A percentile compares a stretch with the other conserved stretches of the same genome.
Evolutionary conservation across 257 asterid genomes (phyloP).

Genomic region (Petunia axillaris): DNA sequence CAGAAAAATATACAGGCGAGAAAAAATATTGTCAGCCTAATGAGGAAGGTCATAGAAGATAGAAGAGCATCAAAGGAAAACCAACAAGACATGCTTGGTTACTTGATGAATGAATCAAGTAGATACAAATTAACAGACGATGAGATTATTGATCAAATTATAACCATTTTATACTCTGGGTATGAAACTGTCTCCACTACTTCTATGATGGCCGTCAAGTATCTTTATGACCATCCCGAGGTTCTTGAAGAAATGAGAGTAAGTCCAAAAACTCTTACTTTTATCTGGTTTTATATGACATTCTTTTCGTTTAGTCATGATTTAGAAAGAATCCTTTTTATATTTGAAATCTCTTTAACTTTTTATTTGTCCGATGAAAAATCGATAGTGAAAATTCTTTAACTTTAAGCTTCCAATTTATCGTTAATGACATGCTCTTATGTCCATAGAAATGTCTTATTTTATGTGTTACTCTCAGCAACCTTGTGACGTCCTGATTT

Average conservation of each 20-base stretch:
- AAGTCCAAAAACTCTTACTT: constrained; percentile 2
- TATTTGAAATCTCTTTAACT: no score
- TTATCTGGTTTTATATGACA: neutral
- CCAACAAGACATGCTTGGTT: constrained; percentile 60
- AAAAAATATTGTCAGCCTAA: constrained; percentile 48
- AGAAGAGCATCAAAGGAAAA: constrained; percentile 53
- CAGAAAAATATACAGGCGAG: constrained; percentile 53
- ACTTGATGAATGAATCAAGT: constrained; percentile 43
- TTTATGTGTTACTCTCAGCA: no score
- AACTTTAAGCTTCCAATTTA: no score
- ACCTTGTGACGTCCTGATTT: no score
- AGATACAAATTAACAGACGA: constrained; percentile 55
- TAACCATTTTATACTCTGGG: constrained; percentile 84
- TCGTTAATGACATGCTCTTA: no score
- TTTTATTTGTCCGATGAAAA: no score
- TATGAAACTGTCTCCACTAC: constrained; percentile 87
- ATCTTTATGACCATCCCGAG: constrained; percentile 77
- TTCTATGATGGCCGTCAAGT: constrained; percentile 87
- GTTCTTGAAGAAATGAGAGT: constrained; percentile 77
- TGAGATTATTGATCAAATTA: constrained; percentile 74
- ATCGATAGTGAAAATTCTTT: no score
- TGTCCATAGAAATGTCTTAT: no score
- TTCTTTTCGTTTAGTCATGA: no score
- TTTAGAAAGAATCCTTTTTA: no score
- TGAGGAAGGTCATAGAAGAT: constrained; percentile 52